These are phyloP conservation scores for Aspergillus nanangensis DNA, from an alignment of 495 filamentous ascomycete species.

Conservation along the genomic window DNA sequence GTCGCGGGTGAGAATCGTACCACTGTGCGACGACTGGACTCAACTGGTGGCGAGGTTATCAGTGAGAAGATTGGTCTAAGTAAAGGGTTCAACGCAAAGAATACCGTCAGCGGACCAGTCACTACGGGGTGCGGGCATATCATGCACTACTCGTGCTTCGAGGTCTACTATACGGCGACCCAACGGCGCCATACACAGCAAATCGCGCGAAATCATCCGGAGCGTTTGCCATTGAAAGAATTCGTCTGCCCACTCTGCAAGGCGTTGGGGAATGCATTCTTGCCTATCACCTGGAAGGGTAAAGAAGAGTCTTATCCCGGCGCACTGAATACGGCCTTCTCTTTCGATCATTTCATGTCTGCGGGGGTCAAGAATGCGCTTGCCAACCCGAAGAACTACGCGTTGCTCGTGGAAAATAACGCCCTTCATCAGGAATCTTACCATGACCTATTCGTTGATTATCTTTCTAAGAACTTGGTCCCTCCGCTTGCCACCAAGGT, in stretches of 20 bases:
- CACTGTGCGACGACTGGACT: slow-evolving; percentile 67
- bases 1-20: slow-evolving; percentile 81
- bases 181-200: slow-evolving; percentile 80
- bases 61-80: slow-evolving; percentile 78
- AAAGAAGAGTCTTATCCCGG: slow-evolving; percentile 79
- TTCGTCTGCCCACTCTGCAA: slow-evolving; percentile 99
- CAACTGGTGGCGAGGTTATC: slow-evolving; percentile 62
- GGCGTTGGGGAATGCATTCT: slow-evolving; percentile 89
- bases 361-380: slow-evolving; percentile 26
- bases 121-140: slow-evolving; percentile 93
- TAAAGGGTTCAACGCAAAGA: slow-evolving; percentile 74
- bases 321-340: slow-evolving; percentile 48
- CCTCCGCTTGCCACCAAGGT: slow-evolving; percentile 56
- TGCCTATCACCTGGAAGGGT: slow-evolving; percentile 93
- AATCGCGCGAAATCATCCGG: slow-evolving; percentile 89
- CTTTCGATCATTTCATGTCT: slow-evolving; percentile 57
- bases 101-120: slow-evolving; percentile 70
- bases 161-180: slow-evolving; percentile 79
- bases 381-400: slow-evolving; percentile 30
- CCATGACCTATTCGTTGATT: slow-evolving; percentile 59
- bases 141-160: slow-evolving; percentile 97
- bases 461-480: slow-evolving; percentile 57
- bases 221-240: slow-evolving; percentile 68
- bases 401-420: slow-evolving; percentile 38
- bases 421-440: slow-evolving; percentile 32